Evolutionary conservation across 345 rosid genomes (phyloP), one percentile per base, ranked within the genome.

Genomic region (Murraya koenigii): DNA sequence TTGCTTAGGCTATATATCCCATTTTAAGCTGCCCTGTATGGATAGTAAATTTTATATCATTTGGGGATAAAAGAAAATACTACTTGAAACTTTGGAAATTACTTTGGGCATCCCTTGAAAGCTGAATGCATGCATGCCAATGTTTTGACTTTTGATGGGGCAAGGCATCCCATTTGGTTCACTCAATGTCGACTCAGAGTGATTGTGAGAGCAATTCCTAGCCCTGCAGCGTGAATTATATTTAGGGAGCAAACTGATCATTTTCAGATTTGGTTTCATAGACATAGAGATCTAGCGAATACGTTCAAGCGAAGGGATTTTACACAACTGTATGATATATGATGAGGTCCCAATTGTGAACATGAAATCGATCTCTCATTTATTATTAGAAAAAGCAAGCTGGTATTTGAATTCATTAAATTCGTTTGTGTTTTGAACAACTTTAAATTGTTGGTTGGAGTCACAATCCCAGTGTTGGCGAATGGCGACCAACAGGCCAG

Each of bases 101-200:
- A 49, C 5, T 28, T 49, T 28, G n/a, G n/a, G n/a, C n/a, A n/a
- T n/a, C 49, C 49, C 49, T 11, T 11, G 49, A 44, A 44, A 2
- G 49, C 49, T 11, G 47, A 44, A 3, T 44, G 49, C 56, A 55
- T 36, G 54, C 56, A 19, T 71, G 62, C 39, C 56, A 15, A 25
- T 26, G 25, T 39, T 38, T 17, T 60, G 76, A 73, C 60, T 39
- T 38, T 17, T 60, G 76, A 73, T 73, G 76, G 67, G 67, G 60
- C 67, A 39, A 25, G 66, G 54, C 56, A 41, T 26, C 26, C n/a
- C 38, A 73, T 73, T 73, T 60, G 36, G 38, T 59, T 73, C 76
- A 15, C 67, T 8, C 38, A 39, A 72, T 8, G 7, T 19, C 22
- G 2, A 30, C 32, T 30, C 32, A 30, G 32, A 1, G 32, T 30